Evolutionary conservation across 129 eudicot species (phyloP).

Genomic region (Flaveria robusta): DNA sequence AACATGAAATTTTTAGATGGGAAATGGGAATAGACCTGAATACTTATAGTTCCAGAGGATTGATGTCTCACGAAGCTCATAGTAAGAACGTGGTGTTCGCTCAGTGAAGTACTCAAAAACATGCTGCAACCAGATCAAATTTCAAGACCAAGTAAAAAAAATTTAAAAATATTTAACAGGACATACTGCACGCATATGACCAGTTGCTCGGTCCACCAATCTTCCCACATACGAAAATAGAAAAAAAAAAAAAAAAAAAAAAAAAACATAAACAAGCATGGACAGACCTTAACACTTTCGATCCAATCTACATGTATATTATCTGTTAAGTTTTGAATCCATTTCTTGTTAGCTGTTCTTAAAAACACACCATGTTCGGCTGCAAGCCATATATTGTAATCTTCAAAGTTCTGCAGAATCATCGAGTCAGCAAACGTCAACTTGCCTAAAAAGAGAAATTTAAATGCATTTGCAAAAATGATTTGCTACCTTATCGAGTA

Average conservation of each 20-base stretch:
- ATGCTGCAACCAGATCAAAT: slow-evolving; percentile 49
- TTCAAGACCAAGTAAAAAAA: background rate
- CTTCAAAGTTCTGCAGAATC: slow-evolving; percentile 71
- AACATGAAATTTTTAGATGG: background rate
- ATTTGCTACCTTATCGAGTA: slow-evolving; percentile 60
- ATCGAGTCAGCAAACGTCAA: slow-evolving; percentile 29
- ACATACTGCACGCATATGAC: background rate
- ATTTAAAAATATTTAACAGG: background rate
- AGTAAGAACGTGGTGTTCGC: slow-evolving; percentile 80
- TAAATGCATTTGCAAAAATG: background rate
- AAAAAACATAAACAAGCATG: background rate
- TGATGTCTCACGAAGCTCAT: slow-evolving; percentile 83
- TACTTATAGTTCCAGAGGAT: slow-evolving; percentile 87
- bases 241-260: background rate
- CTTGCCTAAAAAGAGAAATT: background rate
- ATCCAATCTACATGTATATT: slow-evolving; percentile 78
- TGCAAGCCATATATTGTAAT: slow-evolving; percentile 82
- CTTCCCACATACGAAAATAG: background rate
- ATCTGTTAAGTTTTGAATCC: slow-evolving; percentile 87
- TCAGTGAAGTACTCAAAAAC: slow-evolving; percentile 88
- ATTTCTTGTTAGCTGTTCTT: slow-evolving; percentile 61
- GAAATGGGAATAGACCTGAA: slow-evolving; percentile 46
- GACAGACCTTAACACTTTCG: slow-evolving; percentile 70
- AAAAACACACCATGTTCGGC: slow-evolving; percentile 93
- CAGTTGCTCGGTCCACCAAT: background rate